Conservation (phyloP, 805 yeast species). For the Cyberlindnera japonica region DNA sequence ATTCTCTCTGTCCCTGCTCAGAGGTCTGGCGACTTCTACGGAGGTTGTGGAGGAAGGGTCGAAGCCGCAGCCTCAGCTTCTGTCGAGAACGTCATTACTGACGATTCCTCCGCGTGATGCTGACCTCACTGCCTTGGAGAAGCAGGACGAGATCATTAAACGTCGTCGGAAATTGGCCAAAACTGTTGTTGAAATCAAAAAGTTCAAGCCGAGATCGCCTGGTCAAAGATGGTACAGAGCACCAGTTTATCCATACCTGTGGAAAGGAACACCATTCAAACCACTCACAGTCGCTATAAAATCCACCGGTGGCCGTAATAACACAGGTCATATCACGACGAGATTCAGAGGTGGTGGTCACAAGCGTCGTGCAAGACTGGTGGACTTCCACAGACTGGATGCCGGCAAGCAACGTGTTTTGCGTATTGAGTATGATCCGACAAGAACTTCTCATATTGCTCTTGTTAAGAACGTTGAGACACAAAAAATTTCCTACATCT, state of each 20-base stretch:
- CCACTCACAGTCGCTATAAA: conserved; percentile 71
- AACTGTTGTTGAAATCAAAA: conserved; percentile 67
- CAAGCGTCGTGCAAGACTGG: conserved; percentile 77
- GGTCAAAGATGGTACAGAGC: conserved; percentile 84
- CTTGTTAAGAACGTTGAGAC: conserved; percentile 63
- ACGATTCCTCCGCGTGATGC: conserved; percentile 40
- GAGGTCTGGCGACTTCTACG: background rate
- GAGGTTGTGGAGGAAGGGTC: background rate
- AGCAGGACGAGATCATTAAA: conserved; percentile 67
- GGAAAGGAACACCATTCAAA: conserved; percentile 78
- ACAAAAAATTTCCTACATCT: conserved; percentile 66
- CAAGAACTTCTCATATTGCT: conserved; percentile 91
- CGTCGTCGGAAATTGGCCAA: conserved; percentile 72
- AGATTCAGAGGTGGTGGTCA: conserved; percentile 98
- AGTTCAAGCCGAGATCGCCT: conserved; percentile 78
- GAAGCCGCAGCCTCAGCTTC: conserved; percentile 1
- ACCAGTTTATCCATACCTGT: conserved; percentile 83
- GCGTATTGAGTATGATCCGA: conserved; percentile 94
- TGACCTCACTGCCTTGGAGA: conserved; percentile 69
- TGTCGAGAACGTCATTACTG: conserved; percentile 24
- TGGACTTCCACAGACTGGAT: conserved; percentile 67
- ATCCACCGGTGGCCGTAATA: conserved; percentile 83
- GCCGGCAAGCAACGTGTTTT: conserved; percentile 76
- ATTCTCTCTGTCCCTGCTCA: background rate
- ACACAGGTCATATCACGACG: conserved; percentile 82